Evolutionary conservation across 331 rosid species (phyloP).

Genomic region (Quercus tomentella): DNA sequence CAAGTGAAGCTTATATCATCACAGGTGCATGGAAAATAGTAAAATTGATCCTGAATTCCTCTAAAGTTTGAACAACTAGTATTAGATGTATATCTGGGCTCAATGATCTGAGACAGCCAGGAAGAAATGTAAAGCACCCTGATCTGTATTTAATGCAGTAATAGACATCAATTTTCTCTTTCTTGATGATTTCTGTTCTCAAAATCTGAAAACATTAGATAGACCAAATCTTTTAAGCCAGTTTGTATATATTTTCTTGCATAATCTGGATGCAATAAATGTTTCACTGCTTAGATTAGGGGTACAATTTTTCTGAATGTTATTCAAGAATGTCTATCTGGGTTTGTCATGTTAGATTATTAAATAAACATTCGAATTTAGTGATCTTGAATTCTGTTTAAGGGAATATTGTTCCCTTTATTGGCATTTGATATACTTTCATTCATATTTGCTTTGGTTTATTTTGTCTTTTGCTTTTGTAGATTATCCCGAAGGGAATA

Average conservation of each 20-base stretch:
- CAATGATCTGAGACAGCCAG: neutral
- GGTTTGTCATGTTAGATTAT: neutral
- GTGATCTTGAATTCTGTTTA: neutral
- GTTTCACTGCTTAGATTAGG: neutral
- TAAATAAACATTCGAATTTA: neutral
- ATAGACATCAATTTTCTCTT: neutral
- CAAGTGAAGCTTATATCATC: neutral
- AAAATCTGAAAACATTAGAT: neutral
- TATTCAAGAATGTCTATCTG: neutral
- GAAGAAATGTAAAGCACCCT: neutral
- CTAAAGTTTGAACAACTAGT: neutral
- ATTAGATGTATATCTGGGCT: neutral
- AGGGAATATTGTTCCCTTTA: neutral
- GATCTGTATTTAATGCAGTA: neutral
- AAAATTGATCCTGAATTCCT: neutral
- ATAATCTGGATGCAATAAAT: neutral
- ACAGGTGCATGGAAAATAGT: neutral
- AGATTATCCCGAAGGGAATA: conserved; percentile 10
- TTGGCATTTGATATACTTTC: neutral
- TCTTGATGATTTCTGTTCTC: neutral
- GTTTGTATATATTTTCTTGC: neutral
- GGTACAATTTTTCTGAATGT: neutral
- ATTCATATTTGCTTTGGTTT: conserved; percentile 1
- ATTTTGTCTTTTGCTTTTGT: conserved; percentile 11
- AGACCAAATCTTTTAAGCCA: neutral